phyloP scores from a whole-genome alignment of 2,329 filamentous ascomycete species.

The Myriangium duriaei region DNA sequence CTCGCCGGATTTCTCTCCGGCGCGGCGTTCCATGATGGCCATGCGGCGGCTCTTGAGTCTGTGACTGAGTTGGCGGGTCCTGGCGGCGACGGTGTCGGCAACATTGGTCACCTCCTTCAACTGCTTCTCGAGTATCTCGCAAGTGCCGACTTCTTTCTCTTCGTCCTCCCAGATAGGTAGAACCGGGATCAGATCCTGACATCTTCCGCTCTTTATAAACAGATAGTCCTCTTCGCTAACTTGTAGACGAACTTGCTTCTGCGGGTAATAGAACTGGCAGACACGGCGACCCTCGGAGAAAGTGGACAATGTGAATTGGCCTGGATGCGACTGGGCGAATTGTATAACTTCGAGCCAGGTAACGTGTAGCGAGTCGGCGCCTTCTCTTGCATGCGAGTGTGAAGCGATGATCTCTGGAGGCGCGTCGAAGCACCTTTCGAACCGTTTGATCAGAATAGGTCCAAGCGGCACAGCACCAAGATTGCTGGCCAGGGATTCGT shows the following conservation, averaged over 20 bases:
- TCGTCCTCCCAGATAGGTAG: conserved; percentile 78
- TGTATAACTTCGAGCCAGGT: conserved; percentile 79
- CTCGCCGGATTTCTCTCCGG: conserved; percentile 27
- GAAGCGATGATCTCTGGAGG: conserved; percentile 56
- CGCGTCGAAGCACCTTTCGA: conserved; percentile 76
- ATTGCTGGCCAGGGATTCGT: conserved; percentile 77
- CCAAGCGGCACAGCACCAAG: conserved; percentile 72
- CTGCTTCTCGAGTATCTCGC: conserved; percentile 73
- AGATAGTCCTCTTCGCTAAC: conserved; percentile 82
- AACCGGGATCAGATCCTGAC: conserved; percentile 69
- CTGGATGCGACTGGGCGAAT: conserved; percentile 68
- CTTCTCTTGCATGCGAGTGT: conserved; percentile 32
- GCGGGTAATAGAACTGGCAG: conserved; percentile 59
- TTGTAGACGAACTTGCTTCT: conserved; percentile 70
- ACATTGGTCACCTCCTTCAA: conserved; percentile 65
- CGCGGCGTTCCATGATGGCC: conserved; percentile 55
- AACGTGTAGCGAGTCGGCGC: conserved; percentile 35
- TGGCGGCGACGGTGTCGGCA: conserved; percentile 58
- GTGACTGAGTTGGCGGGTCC: conserved; percentile 69
- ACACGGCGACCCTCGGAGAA: conserved; percentile 55
- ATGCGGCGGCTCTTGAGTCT: conserved; percentile 61
- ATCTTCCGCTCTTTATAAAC: conserved; percentile 67
- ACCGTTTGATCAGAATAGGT: conserved; percentile 71
- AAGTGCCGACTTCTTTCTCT: conserved; percentile 67
- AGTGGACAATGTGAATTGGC: conserved; percentile 62